A percentile compares a stretch with the other conserved stretches of the same genome.
Evolutionary conservation across 2,329 filamentous ascomycete genomes (phyloP).

Genomic region (Epicoccum sorghinum): DNA sequence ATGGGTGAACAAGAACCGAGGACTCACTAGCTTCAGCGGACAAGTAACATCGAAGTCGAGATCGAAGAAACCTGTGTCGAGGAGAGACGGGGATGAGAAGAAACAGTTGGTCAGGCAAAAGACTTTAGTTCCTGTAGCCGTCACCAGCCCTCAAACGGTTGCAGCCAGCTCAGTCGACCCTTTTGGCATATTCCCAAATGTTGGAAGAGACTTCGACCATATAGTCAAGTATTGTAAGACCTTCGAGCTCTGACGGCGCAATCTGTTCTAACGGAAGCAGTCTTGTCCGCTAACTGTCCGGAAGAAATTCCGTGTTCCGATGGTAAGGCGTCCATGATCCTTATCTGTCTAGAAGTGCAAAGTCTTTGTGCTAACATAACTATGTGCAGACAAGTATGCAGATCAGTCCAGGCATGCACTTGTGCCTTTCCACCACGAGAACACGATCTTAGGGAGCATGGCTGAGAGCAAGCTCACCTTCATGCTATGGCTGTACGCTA

Average conservation of each 20-base stretch:
- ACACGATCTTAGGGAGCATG: conserved; percentile 29
- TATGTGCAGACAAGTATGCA: conserved; percentile 25
- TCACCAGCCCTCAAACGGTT: not conserved
- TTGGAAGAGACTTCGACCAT: conserved; percentile 31
- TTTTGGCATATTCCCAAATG: conserved; percentile 25
- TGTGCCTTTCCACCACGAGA: conserved; percentile 20
- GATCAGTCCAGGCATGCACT: conserved; percentile 16
- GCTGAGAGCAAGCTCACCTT: conserved; percentile 25
- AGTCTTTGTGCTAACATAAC: not conserved
- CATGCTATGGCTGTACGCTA: conserved; percentile 29
- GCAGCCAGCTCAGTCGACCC: conserved; percentile 21
- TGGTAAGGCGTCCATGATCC: not conserved
- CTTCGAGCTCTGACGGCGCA: not conserved
- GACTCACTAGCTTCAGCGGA: conserved; percentile 8
- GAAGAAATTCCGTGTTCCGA: conserved; percentile 26
- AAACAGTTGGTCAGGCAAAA: not conserved
- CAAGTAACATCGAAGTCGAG: not conserved
- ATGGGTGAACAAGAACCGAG: conserved; percentile 32
- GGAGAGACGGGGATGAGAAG: conserved; percentile 5
- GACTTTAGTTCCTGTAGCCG: not conserved
- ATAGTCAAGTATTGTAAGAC: conserved; percentile 32
- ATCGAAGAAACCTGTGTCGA: not conserved
- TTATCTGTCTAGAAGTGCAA: no score
- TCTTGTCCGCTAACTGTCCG: conserved; percentile 25
- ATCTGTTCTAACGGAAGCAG: conserved; percentile 11